Base-by-base conservation (phyloP, 2,329 filamentous ascomycete species). In the Periconia macrospinosa region DNA sequence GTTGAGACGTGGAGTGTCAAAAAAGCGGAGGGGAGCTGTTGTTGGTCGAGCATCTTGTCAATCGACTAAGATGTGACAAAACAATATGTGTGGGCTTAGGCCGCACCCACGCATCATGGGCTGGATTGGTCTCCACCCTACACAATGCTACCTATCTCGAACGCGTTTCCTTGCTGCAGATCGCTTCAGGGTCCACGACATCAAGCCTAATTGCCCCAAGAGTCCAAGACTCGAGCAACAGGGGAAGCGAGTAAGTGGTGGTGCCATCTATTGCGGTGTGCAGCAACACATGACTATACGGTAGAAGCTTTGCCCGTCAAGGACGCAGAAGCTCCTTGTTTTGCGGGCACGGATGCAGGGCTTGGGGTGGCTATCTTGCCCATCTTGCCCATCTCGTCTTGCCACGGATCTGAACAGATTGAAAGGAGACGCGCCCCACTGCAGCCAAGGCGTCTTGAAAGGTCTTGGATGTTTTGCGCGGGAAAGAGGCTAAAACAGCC, bases 1-100 rank as follows among this genome's bases (percentile, higher is more conserved):
- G 60, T 67, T 69, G 65, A 65, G 63, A 64, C 58, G 62, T 56
- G 55, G 60, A 61, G 54, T 56, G 54, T 54, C 59, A 47, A 57
- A 52, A 55, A 27, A 8, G n/a, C n/a, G 8, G 23, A 54, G 54
- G 50, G 55, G 44, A 55, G 60, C n/a, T 33, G 47, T 30, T 62
- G 58, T 62, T 60, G 57, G 60, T 58, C 65, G 58, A 30, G 35
- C 43, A 52, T 56, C 45, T 46, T 50, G 49, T 46, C 43, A 52
- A 46, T 45, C n/a, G 43, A 3, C 23, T 8, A 27, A 27, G 23
- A 37, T 37, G 33, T 37, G 33, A 37, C 33, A 37, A 37, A 37
- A 37, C 33, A 37, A 37, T 6, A n/a, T 37, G 33, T 37, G 33
- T 13, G 13, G 30, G 20, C 50, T 43, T 47, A 46, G 55, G 51